Base-by-base conservation (phyloP, 2,329 filamentous ascomycete genomes). In the Exophiala calicioides region DNA sequence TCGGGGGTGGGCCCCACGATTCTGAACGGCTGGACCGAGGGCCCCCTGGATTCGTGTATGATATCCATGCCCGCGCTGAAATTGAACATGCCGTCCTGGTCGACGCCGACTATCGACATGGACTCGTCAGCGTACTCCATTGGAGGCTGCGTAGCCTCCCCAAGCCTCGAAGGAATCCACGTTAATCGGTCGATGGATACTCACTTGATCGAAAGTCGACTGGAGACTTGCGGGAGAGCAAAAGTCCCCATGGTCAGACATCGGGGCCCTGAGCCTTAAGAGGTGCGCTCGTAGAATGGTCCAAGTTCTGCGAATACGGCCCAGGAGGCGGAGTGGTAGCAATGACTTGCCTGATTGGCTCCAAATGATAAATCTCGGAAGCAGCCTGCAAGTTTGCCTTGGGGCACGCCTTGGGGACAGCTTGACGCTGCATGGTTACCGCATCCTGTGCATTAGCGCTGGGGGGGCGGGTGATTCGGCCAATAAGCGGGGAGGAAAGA, bases 1-100 rank as follows among this genome's bases (percentile, higher is more conserved):
- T 48, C 42, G 12, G 31, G 39, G 5, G 30, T 51, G 3, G 53
- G 53, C 7, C 42, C 50, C 12, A 38, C 33, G 12, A 27, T n/a
- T 13, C 39, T 47, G 38, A 38, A 43, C 5, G 39, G 24, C n/a
- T 32, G 20, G 15, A 41, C 29, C 9, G 24, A 20, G 9, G 16
- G 30, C 16, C 27, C 31, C 5, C 13, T 15, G n/a, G 30, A 12
- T 35, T 18, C n/a, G n/a, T n/a, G n/a, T n/a, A n/a, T n/a, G n/a
- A n/a, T n/a, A n/a, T n/a, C n/a, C n/a, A n/a, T n/a, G 8, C 30
- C 6, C 9, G 30, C 6, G 6, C 30, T 13, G 15, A 6, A 33
- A 10, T 33, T 27, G 24, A 27, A 12, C 30, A 33, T 33, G 15
- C 15, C 13, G 15, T 33, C 8, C 15, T 33, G 30, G 12, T 7